Evolutionary conservation across 2,329 filamentous ascomycete genomes (phyloP), one percentile per base, ranked within the genome.

Genomic region (Monilinia laxa): DNA sequence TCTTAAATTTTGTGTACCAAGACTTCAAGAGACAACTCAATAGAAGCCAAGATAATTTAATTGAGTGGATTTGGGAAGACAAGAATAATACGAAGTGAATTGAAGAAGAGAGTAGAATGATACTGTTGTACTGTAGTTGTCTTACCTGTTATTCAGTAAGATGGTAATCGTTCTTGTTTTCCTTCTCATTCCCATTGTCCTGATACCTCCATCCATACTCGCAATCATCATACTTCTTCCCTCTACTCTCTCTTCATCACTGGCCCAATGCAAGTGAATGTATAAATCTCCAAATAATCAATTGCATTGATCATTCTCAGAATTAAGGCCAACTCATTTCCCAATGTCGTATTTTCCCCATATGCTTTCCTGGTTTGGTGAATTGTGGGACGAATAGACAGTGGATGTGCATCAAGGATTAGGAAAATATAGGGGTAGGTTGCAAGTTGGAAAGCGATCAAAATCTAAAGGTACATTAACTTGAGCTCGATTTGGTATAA

Each of bases 1-100:
- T 60, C 28, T 60, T 49, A 60, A 49, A 60, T 60, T 60, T 60
- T 49, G 57, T 60, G 58, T 51, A 51, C 45, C 58, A 51, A 51
- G 28, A 60, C 2, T 12, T 23, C n/a, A 51, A 49, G 47, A 49
- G 58, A 60, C 12, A 31, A 59, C 20, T 16, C 42, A 10, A 28
- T 49, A 16, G 20, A 59, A 49, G 45, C 58, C 58, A 60, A 25
- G 58, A 51, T 25, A 49, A 51, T 51, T 60, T 60, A 42, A 60
- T 51, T 60, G 57, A 20, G 18, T 60, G 42, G 45, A 47, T 47
- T 20, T 20, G 5, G 31, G 28, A 35, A 31, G 42, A 16, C 35
- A 23, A 47, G 6, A 51, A 49, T 11, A 23, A 51, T 35, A 51
- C 20, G 28, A 51, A 51, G n/a, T 60, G 10, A 23, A 49, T 2